These are phyloP conservation scores for Coelastrella sp. DNA, from an alignment of 139 green algal genomes.

Conservation along the genomic window DNA sequence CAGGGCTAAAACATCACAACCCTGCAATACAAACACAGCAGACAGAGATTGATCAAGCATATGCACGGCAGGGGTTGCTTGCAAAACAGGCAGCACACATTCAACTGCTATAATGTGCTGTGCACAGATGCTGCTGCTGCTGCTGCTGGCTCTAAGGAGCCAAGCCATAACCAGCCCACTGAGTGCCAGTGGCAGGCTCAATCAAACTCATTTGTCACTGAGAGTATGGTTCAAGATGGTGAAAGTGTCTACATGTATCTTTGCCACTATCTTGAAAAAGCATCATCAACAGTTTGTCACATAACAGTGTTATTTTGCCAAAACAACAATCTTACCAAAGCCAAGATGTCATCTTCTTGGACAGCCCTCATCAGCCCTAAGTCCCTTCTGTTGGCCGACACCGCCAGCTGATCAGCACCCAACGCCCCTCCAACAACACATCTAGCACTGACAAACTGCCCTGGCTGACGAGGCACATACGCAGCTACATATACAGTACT, in stretches of 20 bases:
- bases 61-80: too few species aligned
- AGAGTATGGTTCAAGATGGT: too few species aligned
- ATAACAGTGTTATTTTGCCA: not conserved
- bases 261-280: too few species aligned
- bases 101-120: too few species aligned
- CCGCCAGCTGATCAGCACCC: not conserved
- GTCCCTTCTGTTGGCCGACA: not conserved
- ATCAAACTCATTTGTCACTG: too few species aligned
- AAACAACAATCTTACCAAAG: not conserved
- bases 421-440: not conserved
- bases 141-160: too few species aligned
- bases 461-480: not conserved
- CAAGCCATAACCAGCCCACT: too few species aligned
- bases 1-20: not conserved
- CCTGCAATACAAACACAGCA: not conserved
- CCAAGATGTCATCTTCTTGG: not conserved
- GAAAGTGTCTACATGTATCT: too few species aligned
- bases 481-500: not conserved
- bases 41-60: not conserved
- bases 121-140: too few species aligned
- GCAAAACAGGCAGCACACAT: too few species aligned
- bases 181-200: too few species aligned
- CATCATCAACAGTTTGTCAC: too few species aligned
- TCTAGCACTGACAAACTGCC: slow-evolving; percentile 5
- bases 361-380: not conserved